Conservation (phyloP, 2,329 filamentous ascomycete species). For the Diaporthe citriasiana region DNA sequence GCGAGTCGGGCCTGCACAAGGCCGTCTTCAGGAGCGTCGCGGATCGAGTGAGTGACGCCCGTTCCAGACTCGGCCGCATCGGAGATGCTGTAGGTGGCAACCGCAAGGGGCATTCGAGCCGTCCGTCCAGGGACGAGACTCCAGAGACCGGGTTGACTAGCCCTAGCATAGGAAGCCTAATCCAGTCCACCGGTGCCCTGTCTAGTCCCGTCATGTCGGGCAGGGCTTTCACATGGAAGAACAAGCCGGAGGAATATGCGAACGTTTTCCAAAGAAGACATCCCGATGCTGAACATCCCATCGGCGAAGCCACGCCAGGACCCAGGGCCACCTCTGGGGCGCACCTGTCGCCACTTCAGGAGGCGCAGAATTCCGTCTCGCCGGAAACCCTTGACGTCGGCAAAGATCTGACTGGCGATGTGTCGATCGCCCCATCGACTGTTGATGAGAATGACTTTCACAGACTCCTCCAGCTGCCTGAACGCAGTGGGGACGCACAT, state of each 20-base stretch:
- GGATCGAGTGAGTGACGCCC: conserved; percentile 83
- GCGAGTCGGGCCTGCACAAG: conserved; percentile 71
- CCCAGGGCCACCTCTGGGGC: conserved; percentile 36
- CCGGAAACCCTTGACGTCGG: conserved; percentile 57
- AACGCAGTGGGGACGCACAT: conserved; percentile 59
- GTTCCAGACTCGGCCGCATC: conserved; percentile 85
- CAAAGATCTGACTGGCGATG: conserved; percentile 59
- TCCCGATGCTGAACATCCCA: conserved; percentile 43
- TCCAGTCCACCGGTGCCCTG: conserved; percentile 52
- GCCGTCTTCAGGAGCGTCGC: conserved; percentile 84
- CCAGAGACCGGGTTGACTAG: conserved; percentile 54
- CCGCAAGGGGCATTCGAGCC: conserved; percentile 66
- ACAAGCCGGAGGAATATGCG: conserved; percentile 72
- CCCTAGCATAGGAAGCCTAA: conserved; percentile 54
- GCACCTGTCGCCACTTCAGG: conserved; percentile 42
- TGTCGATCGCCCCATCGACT: conserved; percentile 71
- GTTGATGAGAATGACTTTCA: conserved; percentile 72
- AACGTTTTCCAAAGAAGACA: conserved; percentile 55
- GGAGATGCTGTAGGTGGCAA: conserved; percentile 83
- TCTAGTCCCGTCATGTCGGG: conserved; percentile 57
- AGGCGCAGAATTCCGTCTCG: conserved; percentile 43
- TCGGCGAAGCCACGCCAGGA: conserved; percentile 39
- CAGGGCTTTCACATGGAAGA: conserved; percentile 74
- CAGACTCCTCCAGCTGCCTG: conserved; percentile 64
- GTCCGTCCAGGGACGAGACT: conserved; percentile 71